Conservation (phyloP, 257 asterid species). For the Osmanthus fragrans region DNA sequence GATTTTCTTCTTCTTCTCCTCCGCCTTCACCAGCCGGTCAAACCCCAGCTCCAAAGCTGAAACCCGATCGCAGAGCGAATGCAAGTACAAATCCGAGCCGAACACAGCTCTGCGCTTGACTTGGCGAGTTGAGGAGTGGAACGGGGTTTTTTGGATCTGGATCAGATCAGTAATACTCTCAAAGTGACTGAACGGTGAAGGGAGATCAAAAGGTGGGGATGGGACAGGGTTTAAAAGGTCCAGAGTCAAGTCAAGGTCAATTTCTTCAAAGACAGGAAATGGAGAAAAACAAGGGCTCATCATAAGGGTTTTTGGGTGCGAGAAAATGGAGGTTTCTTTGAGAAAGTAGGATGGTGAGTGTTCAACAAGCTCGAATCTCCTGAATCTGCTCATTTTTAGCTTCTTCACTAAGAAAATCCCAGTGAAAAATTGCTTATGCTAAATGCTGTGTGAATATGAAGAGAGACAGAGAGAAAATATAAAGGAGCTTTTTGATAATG, state of each 20-base stretch:
- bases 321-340: conserved; percentile 38
- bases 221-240: conserved; percentile 42
- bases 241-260: conserved; percentile 47
- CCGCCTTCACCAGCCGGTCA: conserved; percentile 41
- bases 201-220: conserved; percentile 15
- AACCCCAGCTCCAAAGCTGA: conserved; percentile 60
- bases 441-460: background rate
- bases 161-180: conserved; percentile 71
- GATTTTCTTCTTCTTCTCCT: conserved; percentile 35
- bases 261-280: conserved; percentile 29
- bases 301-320: conserved; percentile 33
- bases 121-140: conserved; percentile 49
- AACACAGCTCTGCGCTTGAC: conserved; percentile 42
- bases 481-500: background rate
- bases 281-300: conserved; percentile 35
- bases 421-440: background rate
- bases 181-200: conserved; percentile 38
- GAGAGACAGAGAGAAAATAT: background rate
- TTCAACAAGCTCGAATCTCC: conserved; percentile 62
- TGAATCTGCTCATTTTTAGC: conserved; percentile 53
- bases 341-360: conserved; percentile 44
- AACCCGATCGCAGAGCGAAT: conserved; percentile 67
- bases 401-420: conserved; percentile 1
- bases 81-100: conserved; percentile 40
- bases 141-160: conserved; percentile 63